Conservation (phyloP, 2,329 filamentous ascomycete genomes). For the Cytospora schulzeri region DNA sequence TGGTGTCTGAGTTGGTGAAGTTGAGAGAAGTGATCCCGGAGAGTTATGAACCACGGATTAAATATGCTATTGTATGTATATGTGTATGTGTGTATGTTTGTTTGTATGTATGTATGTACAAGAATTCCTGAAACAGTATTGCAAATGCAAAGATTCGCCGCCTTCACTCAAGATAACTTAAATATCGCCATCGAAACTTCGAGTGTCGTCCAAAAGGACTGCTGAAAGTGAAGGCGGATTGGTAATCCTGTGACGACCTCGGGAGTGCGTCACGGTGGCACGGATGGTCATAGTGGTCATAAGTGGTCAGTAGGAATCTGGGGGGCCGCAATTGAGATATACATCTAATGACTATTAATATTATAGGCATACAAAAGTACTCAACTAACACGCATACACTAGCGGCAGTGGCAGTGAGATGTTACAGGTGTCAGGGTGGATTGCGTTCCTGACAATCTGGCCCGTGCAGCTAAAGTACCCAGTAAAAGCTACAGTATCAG, state of each 20-base stretch:
- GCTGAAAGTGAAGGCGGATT: constrained; percentile 11
- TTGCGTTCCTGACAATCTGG: background rate
- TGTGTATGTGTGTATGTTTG: background rate
- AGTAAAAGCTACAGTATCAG: too few relatives aligned
- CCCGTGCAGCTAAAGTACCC: background rate
- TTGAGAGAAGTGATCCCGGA: background rate
- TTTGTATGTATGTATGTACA: background rate
- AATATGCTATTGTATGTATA: background rate
- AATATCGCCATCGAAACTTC: constrained; percentile 21
- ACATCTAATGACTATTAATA: background rate
- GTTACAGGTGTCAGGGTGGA: too few relatives aligned
- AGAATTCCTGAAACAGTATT: background rate
- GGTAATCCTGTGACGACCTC: constrained; percentile 15
- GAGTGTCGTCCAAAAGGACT: constrained; percentile 15
- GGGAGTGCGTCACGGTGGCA: constrained; percentile 2
- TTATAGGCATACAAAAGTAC: background rate
- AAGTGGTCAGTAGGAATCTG: background rate
- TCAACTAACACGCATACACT: background rate
- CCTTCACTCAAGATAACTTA: background rate
- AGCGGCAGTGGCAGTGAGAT: background rate
- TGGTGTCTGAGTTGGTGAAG: background rate
- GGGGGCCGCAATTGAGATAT: background rate
- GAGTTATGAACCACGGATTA: background rate
- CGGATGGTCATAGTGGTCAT: too few relatives aligned
- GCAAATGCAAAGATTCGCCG: background rate